These are phyloP conservation scores for Paraphoma chrysanthemicola DNA, from an alignment of 2,329 filamentous ascomycete genomes.

Conservation along the genomic window DNA sequence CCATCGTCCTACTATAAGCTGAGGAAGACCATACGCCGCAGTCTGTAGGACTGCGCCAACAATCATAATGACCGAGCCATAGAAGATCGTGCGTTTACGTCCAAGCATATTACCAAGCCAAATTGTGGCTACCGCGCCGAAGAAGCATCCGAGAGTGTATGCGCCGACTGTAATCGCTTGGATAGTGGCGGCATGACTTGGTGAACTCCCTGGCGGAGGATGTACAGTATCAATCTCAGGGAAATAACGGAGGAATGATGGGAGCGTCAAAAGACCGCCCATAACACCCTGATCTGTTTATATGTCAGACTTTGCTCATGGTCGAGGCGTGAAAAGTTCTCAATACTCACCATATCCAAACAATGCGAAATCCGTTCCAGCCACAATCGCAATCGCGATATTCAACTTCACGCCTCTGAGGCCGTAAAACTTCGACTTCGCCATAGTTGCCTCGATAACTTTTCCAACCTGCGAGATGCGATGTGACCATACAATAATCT, in stretches of 20 bases:
- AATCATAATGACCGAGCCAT: slow-evolving; percentile 66
- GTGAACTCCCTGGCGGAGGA: slow-evolving; percentile 47
- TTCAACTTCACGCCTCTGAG: slow-evolving; percentile 69
- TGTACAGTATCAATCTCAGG: slow-evolving; percentile 64
- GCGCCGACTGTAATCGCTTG: slow-evolving; percentile 50
- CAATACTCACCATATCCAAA: slow-evolving; percentile 68
- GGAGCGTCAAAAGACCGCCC: slow-evolving; percentile 67
- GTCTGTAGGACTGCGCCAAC: slow-evolving; percentile 67
- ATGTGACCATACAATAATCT: too few relatives aligned
- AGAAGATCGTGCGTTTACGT: slow-evolving; percentile 63
- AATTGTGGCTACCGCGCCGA: slow-evolving; percentile 51
- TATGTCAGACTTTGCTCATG: slow-evolving; percentile 8
- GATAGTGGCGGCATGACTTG: slow-evolving; percentile 48
- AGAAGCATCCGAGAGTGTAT: slow-evolving; percentile 54
- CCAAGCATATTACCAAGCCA: slow-evolving; percentile 66
- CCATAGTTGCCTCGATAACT: neutral
- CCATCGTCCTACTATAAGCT: slow-evolving; percentile 57
- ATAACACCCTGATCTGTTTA: slow-evolving; percentile 59
- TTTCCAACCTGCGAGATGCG: too few relatives aligned
- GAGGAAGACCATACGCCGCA: slow-evolving; percentile 54
- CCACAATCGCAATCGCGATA: slow-evolving; percentile 73
- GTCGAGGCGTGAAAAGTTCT: too few relatives aligned
- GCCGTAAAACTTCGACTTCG: slow-evolving; percentile 63
- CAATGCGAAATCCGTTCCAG: slow-evolving; percentile 73
- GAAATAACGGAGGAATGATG: too few relatives aligned